Evolutionary conservation across 2,329 filamentous ascomycete genomes (phyloP), one percentile per base, ranked within the genome.

Genomic region (Fusarium marasasianum): DNA sequence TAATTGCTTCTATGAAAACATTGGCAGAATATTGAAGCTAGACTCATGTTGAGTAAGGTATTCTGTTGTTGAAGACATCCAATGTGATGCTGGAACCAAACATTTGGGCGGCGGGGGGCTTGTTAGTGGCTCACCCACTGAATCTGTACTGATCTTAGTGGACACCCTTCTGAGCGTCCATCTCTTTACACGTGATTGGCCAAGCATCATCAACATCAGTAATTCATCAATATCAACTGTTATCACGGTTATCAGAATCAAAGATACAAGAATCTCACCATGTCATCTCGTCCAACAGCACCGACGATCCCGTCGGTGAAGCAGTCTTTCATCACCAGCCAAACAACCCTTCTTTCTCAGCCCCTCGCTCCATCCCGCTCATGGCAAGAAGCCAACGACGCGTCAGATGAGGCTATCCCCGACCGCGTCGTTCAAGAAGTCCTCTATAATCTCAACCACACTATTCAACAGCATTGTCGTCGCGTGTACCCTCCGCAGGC

Each of bases 401-500:
- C 78, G 76, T 81, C 83, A 40, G 81, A 81, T 57, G 71, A 79
- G 75, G 82, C 78, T 56, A 82, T 90, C 31, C 82, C 85, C 20
- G 83, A 86, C 29, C 86, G 85, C 66, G 81, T 84, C 26, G 82
- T 92, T 63, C 87, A 91, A 74, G 89, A 91, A 69, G 89, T 86
- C 18, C 79, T 92, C 9, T 83, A 84, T 72, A 86, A 86, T 45
- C 84, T 93, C 18, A 93, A 93, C 78, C 87, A 90, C 68, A 82
- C 86, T 22, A 82, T 94, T 20, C 87, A 88, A 73, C 90, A 92
- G 74, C 92, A 94, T 79, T 87, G 87, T 37, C 89, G 88, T 41
- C 87, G 90, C 63, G 90, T 90, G 10, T 93, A 93, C 79, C 87
- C 90, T 22, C 88, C 91, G 1, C 91, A 92, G 75, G 91, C 92